phyloP scores from a whole-genome alignment of 1,139 yeast species.

The Torulaspora globosa region DNA sequence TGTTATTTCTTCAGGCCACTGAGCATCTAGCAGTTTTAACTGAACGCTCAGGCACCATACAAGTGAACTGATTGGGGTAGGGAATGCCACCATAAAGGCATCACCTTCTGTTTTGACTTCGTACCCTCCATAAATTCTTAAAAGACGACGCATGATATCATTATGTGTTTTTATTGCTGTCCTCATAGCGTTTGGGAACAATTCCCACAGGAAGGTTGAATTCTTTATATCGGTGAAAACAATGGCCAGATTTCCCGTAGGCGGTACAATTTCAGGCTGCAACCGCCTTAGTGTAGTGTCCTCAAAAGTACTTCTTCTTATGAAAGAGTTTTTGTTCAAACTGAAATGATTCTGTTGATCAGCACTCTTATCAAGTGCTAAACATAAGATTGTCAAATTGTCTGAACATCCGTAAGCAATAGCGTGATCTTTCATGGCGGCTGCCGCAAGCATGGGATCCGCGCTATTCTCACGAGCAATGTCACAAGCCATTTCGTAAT shows the following conservation, averaged over 20 bases:
- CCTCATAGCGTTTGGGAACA: constrained; percentile 90
- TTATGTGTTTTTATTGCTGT: constrained; percentile 94
- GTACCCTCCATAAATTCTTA: constrained; percentile 91
- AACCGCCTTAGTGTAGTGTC: constrained; percentile 78
- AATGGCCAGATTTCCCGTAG: constrained; percentile 89
- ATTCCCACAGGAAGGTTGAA: constrained; percentile 90
- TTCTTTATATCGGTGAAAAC: constrained; percentile 96
- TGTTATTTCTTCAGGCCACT: constrained; percentile 94
- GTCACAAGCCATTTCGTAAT: constrained; percentile 86
- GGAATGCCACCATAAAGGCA: constrained; percentile 98
- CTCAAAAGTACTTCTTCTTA: constrained; percentile 53
- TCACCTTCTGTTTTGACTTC: constrained; percentile 99
- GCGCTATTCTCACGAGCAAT: constrained; percentile 76
- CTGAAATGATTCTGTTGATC: constrained; percentile 46
- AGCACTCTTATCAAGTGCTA: constrained; percentile 51
- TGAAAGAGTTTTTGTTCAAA: constrained; percentile 38
- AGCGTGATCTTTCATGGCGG: constrained; percentile 88
- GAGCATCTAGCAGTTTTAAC: constrained; percentile 72
- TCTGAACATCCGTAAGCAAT: constrained; percentile 85
- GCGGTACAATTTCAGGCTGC: constrained; percentile 92
- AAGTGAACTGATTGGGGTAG: constrained; percentile 84
- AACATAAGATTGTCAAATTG: constrained; percentile 78
- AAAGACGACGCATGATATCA: constrained; percentile 86
- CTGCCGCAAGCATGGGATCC: constrained; percentile 90
- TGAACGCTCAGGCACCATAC: constrained; percentile 96